A percentile compares a stretch with the other conserved stretches of the same genome.
Conservation (phyloP, 2,329 filamentous ascomycete genomes). For the Fusarium brevicatenulatum region DNA sequence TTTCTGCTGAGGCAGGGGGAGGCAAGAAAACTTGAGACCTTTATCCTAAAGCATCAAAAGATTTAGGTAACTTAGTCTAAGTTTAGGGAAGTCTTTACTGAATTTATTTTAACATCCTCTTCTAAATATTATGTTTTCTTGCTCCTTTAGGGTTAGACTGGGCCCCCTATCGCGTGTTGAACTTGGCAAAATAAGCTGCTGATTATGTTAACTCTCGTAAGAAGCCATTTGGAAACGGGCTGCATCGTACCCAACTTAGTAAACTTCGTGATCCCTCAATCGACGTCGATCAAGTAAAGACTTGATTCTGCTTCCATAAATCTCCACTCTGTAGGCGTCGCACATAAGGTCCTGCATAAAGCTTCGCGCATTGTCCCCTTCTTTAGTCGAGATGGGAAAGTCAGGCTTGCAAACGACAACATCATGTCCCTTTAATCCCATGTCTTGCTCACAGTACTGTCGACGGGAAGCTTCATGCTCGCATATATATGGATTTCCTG, state of each 20-base stretch:
- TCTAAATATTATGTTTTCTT: background rate
- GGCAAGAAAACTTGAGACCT: background rate
- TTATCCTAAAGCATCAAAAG: background rate
- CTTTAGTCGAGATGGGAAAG: background rate
- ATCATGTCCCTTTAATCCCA: background rate
- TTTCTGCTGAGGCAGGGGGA: background rate
- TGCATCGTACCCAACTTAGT: background rate
- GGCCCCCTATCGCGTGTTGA: background rate
- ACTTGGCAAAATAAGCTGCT: background rate
- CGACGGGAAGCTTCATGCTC: background rate
- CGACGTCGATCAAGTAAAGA: background rate
- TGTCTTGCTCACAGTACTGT: background rate
- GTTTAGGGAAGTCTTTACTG: background rate
- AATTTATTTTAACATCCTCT: background rate
- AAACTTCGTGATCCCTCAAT: background rate
- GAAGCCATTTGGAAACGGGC: background rate
- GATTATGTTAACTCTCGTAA: background rate
- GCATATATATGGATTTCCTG: background rate
- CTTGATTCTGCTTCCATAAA: background rate
- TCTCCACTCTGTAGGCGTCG: background rate
- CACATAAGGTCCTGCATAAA: background rate
- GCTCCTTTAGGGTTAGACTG: background rate
- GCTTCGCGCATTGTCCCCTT: background rate
- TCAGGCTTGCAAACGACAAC: background rate
- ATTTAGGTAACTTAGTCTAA: background rate